These are phyloP conservation scores for Pseudogymnoascus sp. DNA, from an alignment of 2,329 filamentous ascomycete species.

Conservation along the genomic window DNA sequence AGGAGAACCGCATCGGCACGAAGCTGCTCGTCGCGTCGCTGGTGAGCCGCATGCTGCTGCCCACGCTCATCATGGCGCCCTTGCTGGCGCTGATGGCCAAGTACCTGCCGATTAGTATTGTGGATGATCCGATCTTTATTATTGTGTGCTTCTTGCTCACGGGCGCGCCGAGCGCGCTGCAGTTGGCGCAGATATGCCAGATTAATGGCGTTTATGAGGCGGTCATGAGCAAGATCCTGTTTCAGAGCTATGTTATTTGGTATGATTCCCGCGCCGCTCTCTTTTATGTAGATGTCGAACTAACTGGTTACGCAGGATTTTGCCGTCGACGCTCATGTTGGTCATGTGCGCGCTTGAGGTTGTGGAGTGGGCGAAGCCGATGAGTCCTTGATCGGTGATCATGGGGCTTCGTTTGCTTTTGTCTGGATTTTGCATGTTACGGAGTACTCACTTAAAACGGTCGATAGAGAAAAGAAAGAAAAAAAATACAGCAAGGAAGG, in stretches of 20 bases:
- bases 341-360: conserved; percentile 90
- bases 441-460: not conserved
- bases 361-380: conserved; percentile 66
- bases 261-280: conserved; percentile 33
- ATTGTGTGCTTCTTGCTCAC: conserved; percentile 96
- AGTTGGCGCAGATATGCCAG: conserved; percentile 96
- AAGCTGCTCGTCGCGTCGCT: conserved; percentile 81
- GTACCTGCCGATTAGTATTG: conserved; percentile 82
- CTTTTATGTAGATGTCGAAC: not conserved
- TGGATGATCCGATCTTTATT: conserved; percentile 96
- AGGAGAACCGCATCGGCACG: conserved; percentile 59
- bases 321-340: conserved; percentile 82
- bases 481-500: not conserved
- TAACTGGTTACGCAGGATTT: conserved; percentile 52
- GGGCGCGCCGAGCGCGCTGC: conserved; percentile 84
- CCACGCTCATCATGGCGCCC: conserved; percentile 86
- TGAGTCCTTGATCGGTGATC: not conserved
- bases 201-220: conserved; percentile 94
- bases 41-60: conserved; percentile 83
- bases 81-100: conserved; percentile 81
- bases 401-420: not conserved
- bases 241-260: conserved; percentile 96
- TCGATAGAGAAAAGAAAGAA: not conserved
- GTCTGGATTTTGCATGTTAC: not conserved
- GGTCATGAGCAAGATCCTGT: conserved; percentile 85